Evolutionary conservation across 2,329 filamentous ascomycete genomes (phyloP).

Genomic region (Talaromyces marneffei): DNA sequence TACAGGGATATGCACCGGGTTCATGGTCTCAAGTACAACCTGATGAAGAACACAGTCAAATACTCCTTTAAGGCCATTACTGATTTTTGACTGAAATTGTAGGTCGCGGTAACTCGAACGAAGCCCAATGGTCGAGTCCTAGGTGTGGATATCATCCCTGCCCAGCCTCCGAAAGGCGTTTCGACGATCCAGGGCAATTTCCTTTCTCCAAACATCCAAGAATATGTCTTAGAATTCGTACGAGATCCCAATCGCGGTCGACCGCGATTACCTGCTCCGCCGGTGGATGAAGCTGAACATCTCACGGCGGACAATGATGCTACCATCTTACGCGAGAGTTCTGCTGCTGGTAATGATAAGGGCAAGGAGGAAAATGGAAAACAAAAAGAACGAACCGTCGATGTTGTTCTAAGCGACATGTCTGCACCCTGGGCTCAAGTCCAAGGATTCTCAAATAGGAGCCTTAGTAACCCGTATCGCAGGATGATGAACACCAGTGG

Average conservation of each 20-base stretch:
- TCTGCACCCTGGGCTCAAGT: constrained; percentile 90
- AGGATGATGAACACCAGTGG: constrained; percentile 99
- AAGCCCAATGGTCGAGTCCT: constrained; percentile 72
- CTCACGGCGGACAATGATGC: not conserved
- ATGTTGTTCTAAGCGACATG: constrained; percentile 98
- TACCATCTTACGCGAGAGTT: constrained; percentile 24
- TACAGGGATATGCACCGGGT: constrained; percentile 48
- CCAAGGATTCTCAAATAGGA: constrained; percentile 72
- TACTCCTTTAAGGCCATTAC: not conserved
- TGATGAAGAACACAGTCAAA: not conserved
- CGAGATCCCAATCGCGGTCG: constrained; percentile 56
- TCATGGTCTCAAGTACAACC: constrained; percentile 53
- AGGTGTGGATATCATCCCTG: constrained; percentile 90
- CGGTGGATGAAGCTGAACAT: not conserved
- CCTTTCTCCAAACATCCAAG: constrained; percentile 66
- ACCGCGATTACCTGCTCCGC: constrained; percentile 26
- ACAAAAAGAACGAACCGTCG: constrained; percentile 57
- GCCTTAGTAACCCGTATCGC: constrained; percentile 87
- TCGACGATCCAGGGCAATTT: constrained; percentile 95
- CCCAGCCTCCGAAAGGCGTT: constrained; percentile 84
- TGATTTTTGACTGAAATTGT: constrained; percentile 11
- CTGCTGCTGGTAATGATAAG: not conserved
- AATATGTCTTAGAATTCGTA: constrained; percentile 71
- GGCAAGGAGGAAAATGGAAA: constrained; percentile 1
- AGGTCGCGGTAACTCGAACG: constrained; percentile 78